Base-by-base conservation (phyloP, 352 stramenopile genomes). In the Phytophthora citrophthora region DNA sequence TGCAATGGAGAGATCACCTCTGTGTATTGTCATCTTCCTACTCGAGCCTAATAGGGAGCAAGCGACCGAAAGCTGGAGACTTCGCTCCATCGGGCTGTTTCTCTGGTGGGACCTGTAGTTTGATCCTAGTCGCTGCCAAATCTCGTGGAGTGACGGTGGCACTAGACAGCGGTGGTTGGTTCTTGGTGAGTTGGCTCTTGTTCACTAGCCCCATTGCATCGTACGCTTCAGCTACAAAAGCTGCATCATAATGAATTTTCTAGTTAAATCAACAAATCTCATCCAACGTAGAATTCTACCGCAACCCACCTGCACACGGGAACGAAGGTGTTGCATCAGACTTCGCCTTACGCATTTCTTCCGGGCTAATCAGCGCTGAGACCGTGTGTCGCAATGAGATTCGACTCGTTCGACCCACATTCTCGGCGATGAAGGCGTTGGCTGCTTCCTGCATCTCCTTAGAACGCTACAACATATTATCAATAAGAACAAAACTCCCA, bases 41-140 rank as follows among this genome's bases (percentile, higher is more conserved):
- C 59, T 82, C 53, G 8, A 93, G 66, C 7, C 83, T 81, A 43
- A 93, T 93, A n/a, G 85, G 85, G 32, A 93, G 61, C 65, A 86
- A 68, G 44, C 56, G 79, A n/a, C 71, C 79, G 26, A 91, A 81
- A 43, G 61, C 45, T 34, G 53, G 45, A 24, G 43, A 23, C 16
- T 70, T 70, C n/a, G 47, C 45, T 47, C 13, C 52, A 1, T 62
- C 45, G 2, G 29, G 44, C 41, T 34, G 26, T 36, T 57, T 54
- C 20, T 31, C 56, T 10, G 69, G 49, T 23, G 67, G 46, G 20
- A 64, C 40, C 15, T 82, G 77, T 13, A 81, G 64, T 24, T 67
- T 61, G 29, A 91, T 72, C 40, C 76, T 81, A 26, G 59, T 68
- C 50, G 74, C 64, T 24, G 76, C 67, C 12, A 90, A 72, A 32